These are phyloP conservation scores for Termitomyces sp. DNA, from an alignment of 768 basidiomycete species.

Conservation along the genomic window DNA sequence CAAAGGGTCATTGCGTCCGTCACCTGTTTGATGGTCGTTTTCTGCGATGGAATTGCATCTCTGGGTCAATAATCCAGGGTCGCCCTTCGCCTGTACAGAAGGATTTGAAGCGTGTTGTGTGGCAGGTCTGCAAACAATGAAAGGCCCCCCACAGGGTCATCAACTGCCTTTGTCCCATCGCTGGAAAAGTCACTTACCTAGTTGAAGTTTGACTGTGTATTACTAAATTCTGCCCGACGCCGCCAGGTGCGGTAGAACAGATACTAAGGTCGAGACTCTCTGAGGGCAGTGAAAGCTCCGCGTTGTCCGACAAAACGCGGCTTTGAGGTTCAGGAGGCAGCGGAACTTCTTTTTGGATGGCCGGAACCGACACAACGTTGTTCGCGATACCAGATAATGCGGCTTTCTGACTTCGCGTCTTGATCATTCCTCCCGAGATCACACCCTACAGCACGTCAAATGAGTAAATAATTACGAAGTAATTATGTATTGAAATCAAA, in stretches of 20 bases:
- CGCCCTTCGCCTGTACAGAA: background rate
- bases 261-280: slow-evolving; percentile 21
- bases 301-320: slow-evolving; percentile 3
- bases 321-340: background rate
- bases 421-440: slow-evolving; percentile 23
- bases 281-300: slow-evolving; percentile 2
- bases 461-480: slow-evolving; percentile 3
- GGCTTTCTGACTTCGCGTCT: slow-evolving; percentile 15
- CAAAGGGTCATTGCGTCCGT: slow-evolving; percentile 19
- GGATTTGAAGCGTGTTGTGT: background rate
- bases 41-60: slow-evolving; percentile 1
- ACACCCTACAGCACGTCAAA: slow-evolving; percentile 12
- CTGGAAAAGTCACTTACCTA: slow-evolving; percentile 29
- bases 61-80: slow-evolving; percentile 8
- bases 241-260: slow-evolving; percentile 23
- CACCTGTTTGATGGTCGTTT: slow-evolving; percentile 1
- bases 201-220: slow-evolving; percentile 42
- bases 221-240: slow-evolving; percentile 43
- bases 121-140: slow-evolving; percentile 9
- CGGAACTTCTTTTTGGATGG: background rate
- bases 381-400: slow-evolving; percentile 4
- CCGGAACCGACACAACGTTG: slow-evolving; percentile 9
- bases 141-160: slow-evolving; percentile 9
- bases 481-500: background rate
- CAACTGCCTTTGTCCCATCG: slow-evolving; percentile 2